Percentiles rank a stretch among this genome's conserved stretches.
phyloP scores from a whole-genome alignment of 2,329 filamentous ascomycete species.

The Colletotrichum plurivorum region DNA sequence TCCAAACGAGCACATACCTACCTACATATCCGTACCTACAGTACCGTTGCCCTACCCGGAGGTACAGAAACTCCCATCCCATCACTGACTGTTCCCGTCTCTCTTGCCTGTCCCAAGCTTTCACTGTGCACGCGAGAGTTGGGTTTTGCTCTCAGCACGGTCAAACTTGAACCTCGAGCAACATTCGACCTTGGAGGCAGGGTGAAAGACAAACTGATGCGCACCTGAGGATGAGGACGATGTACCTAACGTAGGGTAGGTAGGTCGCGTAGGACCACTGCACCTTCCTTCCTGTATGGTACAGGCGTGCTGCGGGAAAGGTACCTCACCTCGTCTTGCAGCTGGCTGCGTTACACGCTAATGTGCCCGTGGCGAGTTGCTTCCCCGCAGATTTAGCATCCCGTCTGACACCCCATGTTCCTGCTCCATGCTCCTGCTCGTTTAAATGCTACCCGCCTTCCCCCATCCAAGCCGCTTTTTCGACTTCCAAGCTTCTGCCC shows the following conservation, averaged over 20 bases:
- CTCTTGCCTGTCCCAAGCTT: constrained; percentile 26
- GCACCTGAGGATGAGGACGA: not conserved
- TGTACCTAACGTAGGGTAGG: not conserved
- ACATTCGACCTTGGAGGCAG: not conserved
- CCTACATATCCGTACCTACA: not conserved
- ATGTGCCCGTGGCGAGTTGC: constrained; percentile 36
- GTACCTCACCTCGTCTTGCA: constrained; percentile 25
- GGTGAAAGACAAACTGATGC: constrained; percentile 8
- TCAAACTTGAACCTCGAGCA: constrained; percentile 7
- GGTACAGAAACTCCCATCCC: constrained; percentile 6
- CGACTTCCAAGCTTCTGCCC: constrained; percentile 19
- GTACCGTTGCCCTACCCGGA: not conserved
- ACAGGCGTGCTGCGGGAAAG: constrained; percentile 13
- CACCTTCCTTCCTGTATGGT: constrained; percentile 10
- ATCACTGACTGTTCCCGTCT: not conserved
- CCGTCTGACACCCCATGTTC: constrained; percentile 10
- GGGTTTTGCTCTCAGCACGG: constrained; percentile 16
- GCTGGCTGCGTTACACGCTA: constrained; percentile 33
- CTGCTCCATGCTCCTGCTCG: constrained; percentile 18
- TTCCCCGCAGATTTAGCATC: constrained; percentile 38
- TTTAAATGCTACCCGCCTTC: constrained; percentile 32
- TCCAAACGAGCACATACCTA: constrained; percentile 4
- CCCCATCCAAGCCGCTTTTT: constrained; percentile 9
- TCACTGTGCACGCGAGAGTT: constrained; percentile 6
- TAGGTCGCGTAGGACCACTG: not conserved